Base-by-base conservation (phyloP, 2,329 filamentous ascomycete species). In the Exophiala bonariae region DNA sequence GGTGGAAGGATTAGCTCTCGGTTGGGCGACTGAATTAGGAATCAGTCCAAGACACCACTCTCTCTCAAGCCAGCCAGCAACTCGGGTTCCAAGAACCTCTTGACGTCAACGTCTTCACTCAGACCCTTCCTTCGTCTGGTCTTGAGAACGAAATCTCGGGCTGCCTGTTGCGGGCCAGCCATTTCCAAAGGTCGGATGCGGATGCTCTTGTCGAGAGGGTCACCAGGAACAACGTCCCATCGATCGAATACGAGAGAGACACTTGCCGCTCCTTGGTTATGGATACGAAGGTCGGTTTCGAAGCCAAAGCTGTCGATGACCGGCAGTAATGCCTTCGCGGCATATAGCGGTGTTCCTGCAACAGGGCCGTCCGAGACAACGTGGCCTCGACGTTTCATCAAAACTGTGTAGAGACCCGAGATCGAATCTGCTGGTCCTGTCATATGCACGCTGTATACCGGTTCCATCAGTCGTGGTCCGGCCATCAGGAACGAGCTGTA, bases 251-350 rank as follows among this genome's bases (percentile, higher is more conserved):
- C 89, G 28, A 99, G 78, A 60, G 85, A 90, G 43, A 97, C 83
- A 62, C 89, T 91, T 46, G 91, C 90, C 66, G 90, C 86, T 42
- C 93, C 92, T 73, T 96, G 89, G 0, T 92, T 96, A 69, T 96
- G 91, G 63, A 97, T 97, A 54, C 93, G 80, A 48, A 99, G 77
- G 72, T 99, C 93, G 11, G 93, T 97, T 75, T 99, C 93, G 69
- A 99, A 97, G 16, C 93, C 93, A 63, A 99, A 99, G 22, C 85
- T 90, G 73, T 99, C 93, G 64, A 99, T 96, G 50, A 97, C 93
- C 8, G 93, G 93, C 46, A 99, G 83, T 40, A 97, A 77, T 3
- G 93, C 93, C 61, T 85, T 87, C 43, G 96, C 91, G 17, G 87
- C 86, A 70, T 96, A 97, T 9, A 99, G 79, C 3, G 92, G 93